Conservation (phyloP, 2,329 filamentous ascomycete genomes). For the Clarireedia monteithiana region DNA sequence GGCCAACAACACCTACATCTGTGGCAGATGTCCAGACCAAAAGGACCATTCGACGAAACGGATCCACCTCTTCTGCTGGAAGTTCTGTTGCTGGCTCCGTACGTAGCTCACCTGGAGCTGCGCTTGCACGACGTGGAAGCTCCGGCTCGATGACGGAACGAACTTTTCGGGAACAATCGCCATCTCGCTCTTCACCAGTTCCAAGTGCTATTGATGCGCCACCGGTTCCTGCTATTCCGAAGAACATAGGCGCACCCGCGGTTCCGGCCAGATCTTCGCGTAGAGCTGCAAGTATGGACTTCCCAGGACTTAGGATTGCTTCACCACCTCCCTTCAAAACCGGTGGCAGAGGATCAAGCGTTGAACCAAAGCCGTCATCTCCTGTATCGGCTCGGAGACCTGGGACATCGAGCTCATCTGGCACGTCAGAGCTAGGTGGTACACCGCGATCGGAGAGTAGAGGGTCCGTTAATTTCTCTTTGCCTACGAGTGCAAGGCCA, state of each 20-base stretch:
- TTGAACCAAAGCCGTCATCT: slow-evolving; percentile 18
- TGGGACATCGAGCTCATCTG: slow-evolving; percentile 22
- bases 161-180: slow-evolving; percentile 76
- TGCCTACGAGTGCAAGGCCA: slow-evolving; percentile 35
- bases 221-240: slow-evolving; percentile 68
- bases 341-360: slow-evolving; percentile 25
- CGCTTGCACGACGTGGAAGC: slow-evolving; percentile 59
- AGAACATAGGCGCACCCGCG: slow-evolving; percentile 33
- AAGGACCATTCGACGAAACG: slow-evolving; percentile 66
- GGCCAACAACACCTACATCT: slow-evolving; percentile 69
- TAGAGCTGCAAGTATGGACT: slow-evolving; percentile 32
- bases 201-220: slow-evolving; percentile 45
- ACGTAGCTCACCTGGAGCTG: slow-evolving; percentile 31
- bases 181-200: slow-evolving; percentile 37
- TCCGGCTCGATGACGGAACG: slow-evolving; percentile 80
- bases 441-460: slow-evolving; percentile 35
- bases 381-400: slow-evolving; percentile 15
- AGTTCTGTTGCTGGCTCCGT: slow-evolving; percentile 37
- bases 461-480: slow-evolving; percentile 45
- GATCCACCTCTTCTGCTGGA: slow-evolving; percentile 61
- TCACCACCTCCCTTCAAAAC: slow-evolving; percentile 25
- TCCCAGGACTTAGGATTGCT: slow-evolving; percentile 26
- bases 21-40: slow-evolving; percentile 83
- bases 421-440: slow-evolving; percentile 34
- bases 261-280: slow-evolving; percentile 22